phyloP scores from a whole-genome alignment of 2,329 filamentous ascomycete genomes.

The Beauveria sp. region DNA sequence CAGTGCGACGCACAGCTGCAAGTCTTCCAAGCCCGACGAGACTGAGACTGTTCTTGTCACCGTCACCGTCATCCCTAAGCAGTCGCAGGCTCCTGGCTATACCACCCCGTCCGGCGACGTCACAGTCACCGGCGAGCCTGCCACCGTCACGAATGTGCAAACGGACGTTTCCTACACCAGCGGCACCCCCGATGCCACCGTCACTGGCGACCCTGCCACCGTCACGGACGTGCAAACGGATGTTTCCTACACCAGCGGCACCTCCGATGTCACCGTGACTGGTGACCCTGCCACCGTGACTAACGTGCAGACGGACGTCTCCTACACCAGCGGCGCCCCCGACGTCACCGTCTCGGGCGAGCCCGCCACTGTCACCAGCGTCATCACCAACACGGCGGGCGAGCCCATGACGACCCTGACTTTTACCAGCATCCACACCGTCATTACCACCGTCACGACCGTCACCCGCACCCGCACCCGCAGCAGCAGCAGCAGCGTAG shows the following conservation, averaged over 20 bases:
- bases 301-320: background rate
- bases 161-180: slow-evolving; percentile 9
- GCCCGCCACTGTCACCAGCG: slow-evolving; percentile 24
- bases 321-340: slow-evolving; percentile 4
- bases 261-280: slow-evolving; percentile 25
- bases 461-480: slow-evolving; percentile 15
- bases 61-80: slow-evolving; percentile 14
- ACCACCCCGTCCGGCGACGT: slow-evolving; percentile 4
- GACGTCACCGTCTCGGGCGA: slow-evolving; percentile 21
- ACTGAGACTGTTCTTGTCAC: slow-evolving; percentile 17
- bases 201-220: slow-evolving; percentile 18
- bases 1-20: background rate
- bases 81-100: background rate
- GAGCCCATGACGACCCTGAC: slow-evolving; percentile 18
- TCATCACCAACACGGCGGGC: slow-evolving; percentile 15
- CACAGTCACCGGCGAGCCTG: slow-evolving; percentile 2
- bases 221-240: slow-evolving; percentile 21
- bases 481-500: slow-evolving; percentile 15
- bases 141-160: slow-evolving; percentile 5
- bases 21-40: background rate
- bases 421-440: slow-evolving; percentile 20
- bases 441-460: slow-evolving; percentile 21
- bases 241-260: slow-evolving; percentile 20
- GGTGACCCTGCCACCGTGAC: background rate
- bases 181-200: slow-evolving; percentile 17